Evolutionary conservation across 768 basidiomycete species (phyloP).

Genomic region (Tubosaeta sp.): DNA sequence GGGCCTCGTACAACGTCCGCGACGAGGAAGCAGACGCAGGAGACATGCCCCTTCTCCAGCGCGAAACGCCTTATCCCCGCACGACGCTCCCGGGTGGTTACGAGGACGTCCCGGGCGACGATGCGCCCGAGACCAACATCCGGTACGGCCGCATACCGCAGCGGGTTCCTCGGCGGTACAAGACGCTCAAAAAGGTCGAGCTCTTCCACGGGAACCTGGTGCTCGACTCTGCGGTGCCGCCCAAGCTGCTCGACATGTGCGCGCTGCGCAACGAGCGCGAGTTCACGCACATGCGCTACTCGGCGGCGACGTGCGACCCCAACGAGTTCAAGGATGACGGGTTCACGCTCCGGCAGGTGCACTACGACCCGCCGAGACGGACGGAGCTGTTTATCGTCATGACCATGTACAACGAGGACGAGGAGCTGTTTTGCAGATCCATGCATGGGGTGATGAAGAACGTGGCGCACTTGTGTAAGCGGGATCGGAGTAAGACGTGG

Average conservation of each 20-base stretch:
- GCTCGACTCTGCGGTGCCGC: conserved; percentile 82
- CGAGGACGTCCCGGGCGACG: conserved; percentile 27
- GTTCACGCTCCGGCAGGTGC: conserved; percentile 86
- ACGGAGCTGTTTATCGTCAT: conserved; percentile 97
- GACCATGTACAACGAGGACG: conserved; percentile 97
- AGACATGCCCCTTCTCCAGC: conserved; percentile 61
- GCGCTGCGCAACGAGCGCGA: conserved; percentile 75
- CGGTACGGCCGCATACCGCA: conserved; percentile 91
- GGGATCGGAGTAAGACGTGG: conserved; percentile 91
- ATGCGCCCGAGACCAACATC: conserved; percentile 53
- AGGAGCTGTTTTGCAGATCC: conserved; percentile 84
- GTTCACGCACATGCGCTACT: conserved; percentile 95
- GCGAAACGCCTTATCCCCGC: conserved; percentile 34
- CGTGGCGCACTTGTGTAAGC: conserved; percentile 79
- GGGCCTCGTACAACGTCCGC: conserved; percentile 36
- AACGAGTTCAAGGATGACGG: conserved; percentile 80
- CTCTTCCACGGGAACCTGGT: conserved; percentile 94
- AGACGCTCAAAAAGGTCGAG: conserved; percentile 92
- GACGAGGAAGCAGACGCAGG: conserved; percentile 50
- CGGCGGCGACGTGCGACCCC: conserved; percentile 93
- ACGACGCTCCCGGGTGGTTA: conserved; percentile 46
- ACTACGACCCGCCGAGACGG: conserved; percentile 84
- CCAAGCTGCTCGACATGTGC: conserved; percentile 87
- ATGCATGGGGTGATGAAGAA: conserved; percentile 98
- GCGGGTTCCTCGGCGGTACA: conserved; percentile 82